These are phyloP conservation scores for Fusarium drepaniforme DNA, from an alignment of 2,329 filamentous ascomycete species.

Conservation along the genomic window DNA sequence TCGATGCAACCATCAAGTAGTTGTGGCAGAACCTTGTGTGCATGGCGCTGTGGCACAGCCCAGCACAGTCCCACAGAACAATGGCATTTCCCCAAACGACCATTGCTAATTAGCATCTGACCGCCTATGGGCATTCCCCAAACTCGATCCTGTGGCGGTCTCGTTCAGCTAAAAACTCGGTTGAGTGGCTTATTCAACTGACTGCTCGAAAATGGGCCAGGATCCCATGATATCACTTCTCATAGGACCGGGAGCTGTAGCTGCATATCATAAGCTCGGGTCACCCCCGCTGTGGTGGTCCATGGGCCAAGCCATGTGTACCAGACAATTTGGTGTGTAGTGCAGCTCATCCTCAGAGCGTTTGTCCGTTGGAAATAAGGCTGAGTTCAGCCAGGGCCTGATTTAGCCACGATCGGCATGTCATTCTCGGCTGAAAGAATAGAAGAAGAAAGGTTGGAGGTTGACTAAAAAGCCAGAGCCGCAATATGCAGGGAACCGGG, in stretches of 20 bases:
- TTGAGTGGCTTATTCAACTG: conserved; percentile 25
- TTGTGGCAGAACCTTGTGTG: conserved; percentile 6
- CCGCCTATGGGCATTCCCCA: conserved; percentile 31
- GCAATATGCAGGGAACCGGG: conserved; percentile 30
- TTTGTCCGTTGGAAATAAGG: conserved; percentile 27
- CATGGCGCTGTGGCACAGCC: conserved; percentile 19
- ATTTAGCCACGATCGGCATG: conserved; percentile 35
- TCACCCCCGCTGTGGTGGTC: conserved; percentile 4
- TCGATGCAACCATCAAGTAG: conserved; percentile 6
- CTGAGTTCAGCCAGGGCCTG: conserved; percentile 27
- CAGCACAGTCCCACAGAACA: not conserved
- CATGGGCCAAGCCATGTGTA: not conserved
- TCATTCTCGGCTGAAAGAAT: conserved; percentile 34
- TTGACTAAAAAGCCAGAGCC: conserved; percentile 20
- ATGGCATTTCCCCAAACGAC: conserved; percentile 40
- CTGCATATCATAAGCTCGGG: conserved; percentile 13
- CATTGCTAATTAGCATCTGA: conserved; percentile 40
- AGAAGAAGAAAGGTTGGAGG: conserved; percentile 19
- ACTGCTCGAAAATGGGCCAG: conserved; percentile 1
- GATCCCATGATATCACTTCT: not conserved
- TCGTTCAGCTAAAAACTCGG: conserved; percentile 11
- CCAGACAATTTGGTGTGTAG: conserved; percentile 1
- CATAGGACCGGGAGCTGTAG: not conserved
- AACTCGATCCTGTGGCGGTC: conserved; percentile 28
- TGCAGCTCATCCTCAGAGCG: conserved; percentile 2